Conservation (phyloP, 208 protist species). For the Crithidia acanthocephali region DNA sequence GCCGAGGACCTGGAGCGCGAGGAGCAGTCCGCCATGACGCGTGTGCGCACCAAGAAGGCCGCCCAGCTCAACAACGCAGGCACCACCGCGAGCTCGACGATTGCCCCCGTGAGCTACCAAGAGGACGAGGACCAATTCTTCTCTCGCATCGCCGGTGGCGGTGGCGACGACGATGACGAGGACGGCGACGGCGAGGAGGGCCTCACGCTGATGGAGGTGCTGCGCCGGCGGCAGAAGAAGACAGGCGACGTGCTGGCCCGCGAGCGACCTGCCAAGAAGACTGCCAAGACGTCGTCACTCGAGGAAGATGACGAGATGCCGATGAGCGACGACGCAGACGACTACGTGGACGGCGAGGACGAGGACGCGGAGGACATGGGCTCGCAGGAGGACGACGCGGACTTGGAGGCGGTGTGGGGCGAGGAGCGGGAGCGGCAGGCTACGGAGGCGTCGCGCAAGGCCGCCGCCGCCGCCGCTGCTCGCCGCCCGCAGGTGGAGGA, state of each 20-base stretch:
- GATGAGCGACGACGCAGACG: constrained; percentile 40
- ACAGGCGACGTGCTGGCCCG: constrained; percentile 31
- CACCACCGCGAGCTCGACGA: constrained; percentile 38
- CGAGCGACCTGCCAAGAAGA: constrained; percentile 29
- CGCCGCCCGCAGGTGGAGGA: constrained; percentile 46
- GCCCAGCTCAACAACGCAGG: constrained; percentile 48
- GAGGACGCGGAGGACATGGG: constrained; percentile 19
- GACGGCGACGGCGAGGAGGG: constrained; percentile 51
- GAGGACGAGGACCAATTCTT: constrained; percentile 94
- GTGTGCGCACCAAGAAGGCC: constrained; percentile 83
- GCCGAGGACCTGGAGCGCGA: constrained; percentile 85
- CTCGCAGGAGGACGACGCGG: constrained; percentile 41
- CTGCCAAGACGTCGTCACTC: background rate
- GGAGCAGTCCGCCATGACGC: constrained; percentile 84
- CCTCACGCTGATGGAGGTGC: constrained; percentile 81
- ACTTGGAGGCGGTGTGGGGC: constrained; percentile 71
- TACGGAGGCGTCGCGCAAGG: constrained; percentile 32
- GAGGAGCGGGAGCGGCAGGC: constrained; percentile 65
- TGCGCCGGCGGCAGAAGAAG: constrained; percentile 65
- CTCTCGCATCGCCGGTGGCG: constrained; percentile 61
- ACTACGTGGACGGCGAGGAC: constrained; percentile 25
- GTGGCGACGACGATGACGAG: constrained; percentile 29
- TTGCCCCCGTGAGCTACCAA: constrained; percentile 77
- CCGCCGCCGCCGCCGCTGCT: constrained; percentile 10
- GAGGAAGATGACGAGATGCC: constrained; percentile 20